Base-by-base conservation (phyloP, 73 alveolate species). In the Paramecium bursaria region DNA sequence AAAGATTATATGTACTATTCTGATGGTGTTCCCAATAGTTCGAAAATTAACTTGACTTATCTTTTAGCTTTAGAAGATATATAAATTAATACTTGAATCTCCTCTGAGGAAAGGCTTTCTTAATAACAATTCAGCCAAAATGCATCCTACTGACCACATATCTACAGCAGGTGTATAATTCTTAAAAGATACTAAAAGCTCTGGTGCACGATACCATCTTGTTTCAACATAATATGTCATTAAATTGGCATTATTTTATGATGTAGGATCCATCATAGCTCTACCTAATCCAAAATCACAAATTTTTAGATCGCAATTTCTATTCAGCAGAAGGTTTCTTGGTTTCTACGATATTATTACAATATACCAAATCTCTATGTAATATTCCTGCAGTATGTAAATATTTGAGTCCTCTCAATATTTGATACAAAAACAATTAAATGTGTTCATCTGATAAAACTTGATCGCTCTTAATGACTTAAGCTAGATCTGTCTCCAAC, bases 401-500 rank as follows among this genome's bases (percentile, higher is more conserved):
- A 75, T 86, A 95, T 80, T 93, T 93, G 48, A 93, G 47, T 13
- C 98, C 99, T 85, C 99, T 85, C 35, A 93, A 73, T 4, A 93
- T 80, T 77, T 94, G 92, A 74, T 93, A 94, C 52, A 94, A 46
- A 52, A 94, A 92, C 82, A 91, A 88, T 85, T 93, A 91, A 17
- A 92, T 88, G 74, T 94, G 97, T 35, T 92, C 97, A 79, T 90
- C 96, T 2, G 96, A 85, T 25, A 95, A 92, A 46, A 86, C 91
- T 74, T 95, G 91, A 33, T 89, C 90, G 46, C 98, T 94, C 48
- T 92, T 92, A 4, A 95, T 93, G 39, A 95, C 94, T 75, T 91
- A 52, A 44, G 92, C 94, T n/a, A 95, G 88, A 74, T 95, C 99
- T 21, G 99, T 95, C 53, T 95, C 98, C 95, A 95, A 91, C 57